Conservation (phyloP, 2,329 filamentous ascomycete genomes). For the Orbilia brochopaga region DNA sequence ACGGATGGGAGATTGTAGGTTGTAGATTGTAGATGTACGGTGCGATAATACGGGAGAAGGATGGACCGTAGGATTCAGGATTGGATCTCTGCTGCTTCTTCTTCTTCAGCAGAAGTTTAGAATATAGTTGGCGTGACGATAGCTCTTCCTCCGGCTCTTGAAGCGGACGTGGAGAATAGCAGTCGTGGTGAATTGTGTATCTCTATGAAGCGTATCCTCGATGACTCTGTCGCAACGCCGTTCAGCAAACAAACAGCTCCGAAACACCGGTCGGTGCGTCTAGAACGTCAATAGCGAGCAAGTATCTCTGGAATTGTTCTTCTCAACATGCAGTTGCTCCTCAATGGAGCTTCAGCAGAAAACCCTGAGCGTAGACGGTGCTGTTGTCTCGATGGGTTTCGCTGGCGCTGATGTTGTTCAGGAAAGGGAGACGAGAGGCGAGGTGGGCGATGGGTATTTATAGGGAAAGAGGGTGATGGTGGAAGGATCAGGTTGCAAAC, state of each 20-base stretch:
- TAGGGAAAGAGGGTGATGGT: constrained; percentile 43
- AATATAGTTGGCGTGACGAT: no score
- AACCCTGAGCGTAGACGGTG: not conserved
- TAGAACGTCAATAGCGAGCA: not conserved
- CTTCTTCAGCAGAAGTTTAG: no score
- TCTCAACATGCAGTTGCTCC: not conserved
- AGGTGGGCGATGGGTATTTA: constrained; percentile 51
- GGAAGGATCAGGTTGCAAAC: constrained; percentile 51
- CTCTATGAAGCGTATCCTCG: not conserved
- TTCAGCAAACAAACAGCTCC: not conserved
- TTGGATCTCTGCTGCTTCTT: no score
- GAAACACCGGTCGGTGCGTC: not conserved
- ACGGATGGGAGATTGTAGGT: no score
- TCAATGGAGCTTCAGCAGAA: constrained; percentile 17
- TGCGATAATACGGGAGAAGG: no score
- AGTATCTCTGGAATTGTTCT: not conserved
- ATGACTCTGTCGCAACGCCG: no score
- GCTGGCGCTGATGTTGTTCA: not conserved
- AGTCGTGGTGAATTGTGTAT: not conserved
- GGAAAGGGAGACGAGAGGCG: constrained; percentile 20
- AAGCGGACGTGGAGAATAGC: not conserved
- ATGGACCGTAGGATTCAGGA: no score
- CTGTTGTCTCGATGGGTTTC: not conserved
- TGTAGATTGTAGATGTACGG: no score
- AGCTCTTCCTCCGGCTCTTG: not conserved